phyloP scores from a whole-genome alignment of 805 yeast species.

The Kuraishia hungarica region DNA sequence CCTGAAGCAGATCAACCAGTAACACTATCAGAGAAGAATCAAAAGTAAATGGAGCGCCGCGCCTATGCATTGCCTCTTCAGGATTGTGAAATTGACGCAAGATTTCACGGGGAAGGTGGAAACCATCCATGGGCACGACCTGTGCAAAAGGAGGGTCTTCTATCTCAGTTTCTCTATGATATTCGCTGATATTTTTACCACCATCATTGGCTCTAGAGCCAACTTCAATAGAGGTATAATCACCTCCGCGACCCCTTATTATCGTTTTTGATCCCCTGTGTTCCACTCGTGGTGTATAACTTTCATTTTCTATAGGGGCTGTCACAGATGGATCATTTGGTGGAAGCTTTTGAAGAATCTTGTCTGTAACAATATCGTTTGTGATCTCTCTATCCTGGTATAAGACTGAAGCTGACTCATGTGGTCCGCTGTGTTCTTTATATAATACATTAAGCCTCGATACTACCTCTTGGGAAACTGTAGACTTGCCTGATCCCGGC shows the following conservation, averaged over 20 bases:
- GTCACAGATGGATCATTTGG: conserved; percentile 5
- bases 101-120: conserved; percentile 47
- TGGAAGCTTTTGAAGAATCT: neutral
- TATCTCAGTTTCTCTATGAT: neutral
- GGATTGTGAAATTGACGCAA: conserved; percentile 46
- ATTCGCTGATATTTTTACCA: neutral
- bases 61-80: conserved; percentile 43
- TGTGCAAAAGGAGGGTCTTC: conserved; percentile 25
- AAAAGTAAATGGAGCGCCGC: conserved; percentile 88
- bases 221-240: neutral
- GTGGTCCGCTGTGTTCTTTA: conserved; percentile 2
- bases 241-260: conserved; percentile 3
- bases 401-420: neutral
- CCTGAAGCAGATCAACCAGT: conserved; percentile 21
- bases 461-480: conserved; percentile 44
- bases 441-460: conserved; percentile 26
- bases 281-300: conserved; percentile 10
- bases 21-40: conserved; percentile 43
- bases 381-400: neutral
- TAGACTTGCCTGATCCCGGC: conserved; percentile 84
- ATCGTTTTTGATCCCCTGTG: neutral
- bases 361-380: neutral
- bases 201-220: neutral
- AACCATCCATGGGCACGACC: conserved; percentile 69
- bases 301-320: conserved; percentile 11